Evolutionary conservation across 2,329 filamentous ascomycete species (phyloP), one percentile per base, ranked within the genome.

Genomic region (Alternaria sp.): DNA sequence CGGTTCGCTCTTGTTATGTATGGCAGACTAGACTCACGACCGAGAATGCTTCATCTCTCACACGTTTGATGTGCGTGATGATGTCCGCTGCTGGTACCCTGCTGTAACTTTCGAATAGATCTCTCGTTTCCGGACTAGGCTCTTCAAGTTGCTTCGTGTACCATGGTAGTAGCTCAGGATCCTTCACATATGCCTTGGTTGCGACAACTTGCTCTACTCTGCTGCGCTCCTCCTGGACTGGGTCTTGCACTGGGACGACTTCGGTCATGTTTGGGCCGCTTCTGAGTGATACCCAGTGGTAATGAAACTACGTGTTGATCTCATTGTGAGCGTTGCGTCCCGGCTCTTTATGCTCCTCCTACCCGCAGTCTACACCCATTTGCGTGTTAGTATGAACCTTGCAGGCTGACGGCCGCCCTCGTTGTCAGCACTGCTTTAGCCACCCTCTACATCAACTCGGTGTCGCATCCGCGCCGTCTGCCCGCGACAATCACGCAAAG

Each of bases 91-190:
- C 46, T 3, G 78, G 72, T 3, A 83, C 70, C 23, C 76, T 75
- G 68, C 78, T 79, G 67, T 82, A 83, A 9, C 69, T 75, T 59
- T 81, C 79, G 15, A 83, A 74, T 13, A 82, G 62, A 8, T 79
- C 68, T 32, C 72, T 67, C 3, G 78, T 74, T 15, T 65, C 68
- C 12, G 74, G 70, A 25, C 70, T 69, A 3, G 81, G 63, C 12
- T 77, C 67, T 15, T 68, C 63, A 5, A 78, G 43, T 6, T 79
- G 69, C n/a, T 71, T 71, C n/a, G 67, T 65, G 47, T 74, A 79
- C 76, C 74, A 80, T 5, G 74, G 73, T n/a, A 69, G 57, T 13
- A 70, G 61, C 26, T 72, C 73, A 15, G 69, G 73, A 11, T 70
- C 51, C 9, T 70, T 59, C 15, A 70, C 47, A 30, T 70, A 73